These are phyloP conservation scores for Crithidia thermophila DNA, from an alignment of 208 protist genomes.

Conservation along the genomic window DNA sequence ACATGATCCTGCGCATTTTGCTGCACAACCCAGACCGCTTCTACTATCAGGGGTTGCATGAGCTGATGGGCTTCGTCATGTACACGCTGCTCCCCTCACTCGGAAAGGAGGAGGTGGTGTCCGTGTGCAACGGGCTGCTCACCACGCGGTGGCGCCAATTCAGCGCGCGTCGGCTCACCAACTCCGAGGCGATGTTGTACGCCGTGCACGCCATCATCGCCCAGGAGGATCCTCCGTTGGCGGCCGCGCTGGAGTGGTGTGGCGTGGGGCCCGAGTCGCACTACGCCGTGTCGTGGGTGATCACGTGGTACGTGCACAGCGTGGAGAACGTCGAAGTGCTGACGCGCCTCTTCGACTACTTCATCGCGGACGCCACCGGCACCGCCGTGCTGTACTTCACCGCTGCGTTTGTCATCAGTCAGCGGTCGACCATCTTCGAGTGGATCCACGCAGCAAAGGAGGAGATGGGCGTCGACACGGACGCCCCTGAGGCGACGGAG, in stretches of 20 bases:
- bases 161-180: slow-evolving; percentile 47
- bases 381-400: slow-evolving; percentile 74
- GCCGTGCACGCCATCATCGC: slow-evolving; percentile 75
- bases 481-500: slow-evolving; percentile 26
- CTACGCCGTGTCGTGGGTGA: slow-evolving; percentile 87
- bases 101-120: slow-evolving; percentile 42
- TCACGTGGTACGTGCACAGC: slow-evolving; percentile 86
- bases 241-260: slow-evolving; percentile 58
- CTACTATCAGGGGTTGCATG: slow-evolving; percentile 90
- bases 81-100: slow-evolving; percentile 55
- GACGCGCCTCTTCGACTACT: slow-evolving; percentile 77
- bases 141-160: slow-evolving; percentile 62
- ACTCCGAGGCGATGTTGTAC: slow-evolving; percentile 79
- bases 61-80: slow-evolving; percentile 85
- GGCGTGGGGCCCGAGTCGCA: slow-evolving; percentile 83
- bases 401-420: slow-evolving; percentile 64
- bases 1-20: slow-evolving; percentile 64
- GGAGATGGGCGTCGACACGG: slow-evolving; percentile 23
- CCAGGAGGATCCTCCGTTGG: slow-evolving; percentile 58
- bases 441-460: slow-evolving; percentile 46
- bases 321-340: slow-evolving; percentile 49
- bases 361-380: slow-evolving; percentile 58
- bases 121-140: slow-evolving; percentile 70
- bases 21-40: slow-evolving; percentile 50
- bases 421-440: slow-evolving; percentile 51